These are phyloP conservation scores for Phalaenopsis hybrid DNA, from an alignment of 116 monocot species.

Conservation along the genomic window DNA sequence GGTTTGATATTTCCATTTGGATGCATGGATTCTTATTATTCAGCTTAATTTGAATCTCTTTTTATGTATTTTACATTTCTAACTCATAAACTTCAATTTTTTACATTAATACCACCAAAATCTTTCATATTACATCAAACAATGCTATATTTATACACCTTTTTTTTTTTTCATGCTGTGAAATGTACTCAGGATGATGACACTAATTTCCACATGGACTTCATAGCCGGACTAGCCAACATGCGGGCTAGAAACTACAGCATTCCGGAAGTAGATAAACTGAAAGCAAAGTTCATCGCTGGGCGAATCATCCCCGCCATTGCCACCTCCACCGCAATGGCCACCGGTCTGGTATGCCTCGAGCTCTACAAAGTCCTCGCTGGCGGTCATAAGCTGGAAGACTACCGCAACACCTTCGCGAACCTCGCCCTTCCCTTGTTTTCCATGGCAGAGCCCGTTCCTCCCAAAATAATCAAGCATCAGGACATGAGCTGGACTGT, in stretches of 20 bases:
- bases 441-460: conserved; percentile 9
- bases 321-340: conserved; percentile 14
- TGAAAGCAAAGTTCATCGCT: conserved; percentile 15
- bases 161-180: neutral
- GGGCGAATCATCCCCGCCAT: conserved; percentile 12
- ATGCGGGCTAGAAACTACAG: conserved; percentile 18
- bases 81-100: no score
- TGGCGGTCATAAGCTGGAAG: conserved; percentile 6
- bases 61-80: no score
- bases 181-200: conserved; percentile 5
- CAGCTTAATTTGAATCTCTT: no score
- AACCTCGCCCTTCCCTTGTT: conserved; percentile 13
- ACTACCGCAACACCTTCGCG: conserved; percentile 17
- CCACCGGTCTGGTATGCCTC: conserved; percentile 14
- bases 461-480: conserved; percentile 10
- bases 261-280: conserved; percentile 14
- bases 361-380: conserved; percentile 14
- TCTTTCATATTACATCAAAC: no score
- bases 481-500: conserved; percentile 15
- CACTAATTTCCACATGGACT: conserved; percentile 9
- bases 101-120: no score
- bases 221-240: conserved; percentile 13
- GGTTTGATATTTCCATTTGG: no score
- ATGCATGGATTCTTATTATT: no score
- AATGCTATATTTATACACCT: no score